Base-by-base conservation (phyloP, 2,329 filamentous ascomycete genomes). In the Aspergillus sp. region DNA sequence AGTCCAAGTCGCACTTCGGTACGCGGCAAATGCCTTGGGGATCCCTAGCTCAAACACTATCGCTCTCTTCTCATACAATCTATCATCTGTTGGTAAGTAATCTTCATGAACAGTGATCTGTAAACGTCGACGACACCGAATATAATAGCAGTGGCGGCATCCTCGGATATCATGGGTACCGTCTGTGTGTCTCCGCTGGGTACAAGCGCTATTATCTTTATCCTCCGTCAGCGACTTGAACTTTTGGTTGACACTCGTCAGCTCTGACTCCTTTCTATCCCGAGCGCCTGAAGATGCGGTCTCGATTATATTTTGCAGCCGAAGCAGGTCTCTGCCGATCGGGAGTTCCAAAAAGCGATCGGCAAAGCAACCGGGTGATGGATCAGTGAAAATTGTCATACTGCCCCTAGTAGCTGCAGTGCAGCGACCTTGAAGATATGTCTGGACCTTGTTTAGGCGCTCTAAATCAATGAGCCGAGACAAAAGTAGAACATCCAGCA, bases 401-500 rank as follows among this genome's bases (percentile, higher is more conserved):
- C 65, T 63, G 0, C 59, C 38, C 4, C 63, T 58, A 0, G 58
- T 13, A 21, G 68, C 71, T 0, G 57, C 55, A 2, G 54, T 61
- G 12, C 72, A 67, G 9, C 85, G 78, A 0, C 58, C 15, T 0
- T 70, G 55, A 2, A 89, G 69, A 60, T 89, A 81, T 0, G 17
- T 49, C 55, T 88, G 84, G 0, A 89, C 75, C 0, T 61, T 52
- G 1, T 79, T 75, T 0, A 89, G 76, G 0, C 84, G 80, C 0
- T 67, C 28, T 80, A 90, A 82, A 9, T 87, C 82, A 1, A 66
- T 45, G 1, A 74, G 63, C 0, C 70, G 72, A 0, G 81, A 72
- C 0, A 90, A 64, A 3, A 86, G 83, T 0, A 91, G 74, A 2
- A 81, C 75, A 65, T 89, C 80, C 1, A 91, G 72, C 0, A 83